Evolutionary conservation across 805 yeast genomes (phyloP).

Genomic region (Clavispora carvajalis): DNA sequence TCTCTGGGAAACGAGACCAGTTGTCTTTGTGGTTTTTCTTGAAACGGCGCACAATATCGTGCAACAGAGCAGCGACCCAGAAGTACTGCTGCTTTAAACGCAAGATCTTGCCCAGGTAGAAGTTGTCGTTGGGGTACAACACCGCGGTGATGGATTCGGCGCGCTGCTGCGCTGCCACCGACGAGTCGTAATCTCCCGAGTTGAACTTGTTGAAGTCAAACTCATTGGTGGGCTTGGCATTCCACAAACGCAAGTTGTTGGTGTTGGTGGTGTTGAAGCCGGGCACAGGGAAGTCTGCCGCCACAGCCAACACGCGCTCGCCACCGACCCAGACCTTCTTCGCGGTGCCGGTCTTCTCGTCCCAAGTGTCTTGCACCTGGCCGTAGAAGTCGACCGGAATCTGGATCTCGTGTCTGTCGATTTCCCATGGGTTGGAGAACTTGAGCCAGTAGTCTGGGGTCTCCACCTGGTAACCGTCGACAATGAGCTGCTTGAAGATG

Average conservation of each 20-base stretch:
- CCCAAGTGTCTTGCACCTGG: slow-evolving; percentile 53
- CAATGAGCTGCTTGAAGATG: slow-evolving; percentile 81
- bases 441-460: slow-evolving; percentile 93
- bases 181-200: slow-evolving; percentile 82
- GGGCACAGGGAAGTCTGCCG: slow-evolving; percentile 89
- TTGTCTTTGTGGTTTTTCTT: slow-evolving; percentile 65
- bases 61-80: slow-evolving; percentile 93
- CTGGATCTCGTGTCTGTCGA: slow-evolving; percentile 78
- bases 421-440: slow-evolving; percentile 90
- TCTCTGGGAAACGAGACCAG: slow-evolving; percentile 80
- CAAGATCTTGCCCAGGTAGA: slow-evolving; percentile 84
- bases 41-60: slow-evolving; percentile 85
- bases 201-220: slow-evolving; percentile 89
- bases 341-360: slow-evolving; percentile 49
- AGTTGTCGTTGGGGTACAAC: slow-evolving; percentile 89
- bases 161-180: slow-evolving; percentile 77
- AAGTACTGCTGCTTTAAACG: slow-evolving; percentile 93
- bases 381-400: slow-evolving; percentile 92
- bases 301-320: slow-evolving; percentile 83
- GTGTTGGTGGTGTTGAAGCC: slow-evolving; percentile 80
- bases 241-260: slow-evolving; percentile 87
- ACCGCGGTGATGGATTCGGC: slow-evolving; percentile 94
- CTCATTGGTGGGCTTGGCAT: slow-evolving; percentile 83
- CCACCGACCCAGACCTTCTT: slow-evolving; percentile 80
- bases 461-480: slow-evolving; percentile 92